phyloP scores from a whole-genome alignment of 441 rosid species.

The Croton laevigatus region DNA sequence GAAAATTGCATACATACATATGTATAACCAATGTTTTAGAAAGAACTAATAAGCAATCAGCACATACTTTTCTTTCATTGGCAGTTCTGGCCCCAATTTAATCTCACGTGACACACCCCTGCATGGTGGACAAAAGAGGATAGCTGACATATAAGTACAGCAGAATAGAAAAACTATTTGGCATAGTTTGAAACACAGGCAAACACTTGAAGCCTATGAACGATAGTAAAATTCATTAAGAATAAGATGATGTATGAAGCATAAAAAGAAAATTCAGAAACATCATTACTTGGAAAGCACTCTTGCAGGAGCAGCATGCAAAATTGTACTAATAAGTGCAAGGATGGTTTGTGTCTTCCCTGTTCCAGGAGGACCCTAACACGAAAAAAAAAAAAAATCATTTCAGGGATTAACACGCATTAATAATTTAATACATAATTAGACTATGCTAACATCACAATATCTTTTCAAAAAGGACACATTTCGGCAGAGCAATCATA shows the following conservation, averaged over 20 bases:
- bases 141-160: neutral
- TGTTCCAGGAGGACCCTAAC: conserved; percentile 99
- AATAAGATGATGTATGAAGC: neutral
- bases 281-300: conserved; percentile 56
- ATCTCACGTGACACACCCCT: conserved; percentile 49
- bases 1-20: neutral
- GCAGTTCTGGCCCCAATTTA: conserved; percentile 52
- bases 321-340: conserved; percentile 85
- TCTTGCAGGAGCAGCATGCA: conserved; percentile 92
- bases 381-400: conserved; percentile 21
- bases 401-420: conserved; percentile 12
- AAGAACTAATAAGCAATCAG: conserved; percentile 17
- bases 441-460: neutral
- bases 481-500: neutral
- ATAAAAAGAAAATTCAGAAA: conserved; percentile 5
- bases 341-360: conserved; percentile 98
- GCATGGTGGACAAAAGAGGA: conserved; percentile 16
- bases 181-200: neutral
- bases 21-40: conserved; percentile 6
- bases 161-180: neutral
- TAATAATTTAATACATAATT: neutral
- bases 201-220: conserved; percentile 3
- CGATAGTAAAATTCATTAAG: neutral
- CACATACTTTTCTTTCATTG: conserved; percentile 74
- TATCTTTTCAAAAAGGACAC: neutral